Base-by-base conservation (phyloP, 306 rosid species). In the Oxytropis ochrocephala region DNA sequence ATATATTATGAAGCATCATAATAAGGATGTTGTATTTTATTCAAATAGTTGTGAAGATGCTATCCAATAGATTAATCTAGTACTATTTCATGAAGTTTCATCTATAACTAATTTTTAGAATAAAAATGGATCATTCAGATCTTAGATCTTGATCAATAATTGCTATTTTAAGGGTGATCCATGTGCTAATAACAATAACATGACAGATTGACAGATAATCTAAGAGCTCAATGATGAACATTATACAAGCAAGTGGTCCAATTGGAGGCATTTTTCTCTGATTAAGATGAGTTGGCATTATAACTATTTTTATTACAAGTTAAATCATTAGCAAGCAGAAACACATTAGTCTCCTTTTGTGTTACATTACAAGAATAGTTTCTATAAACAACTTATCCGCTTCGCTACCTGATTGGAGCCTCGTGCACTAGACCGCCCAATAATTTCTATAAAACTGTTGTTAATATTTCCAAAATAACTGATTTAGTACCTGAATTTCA, bases 401-500 rank as follows among this genome's bases (percentile, higher is more conserved):
- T n/a, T n/a, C n/a, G n/a, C n/a, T n/a, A n/a, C n/a, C n/a, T n/a
- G n/a, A n/a, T n/a, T n/a, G n/a, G n/a, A n/a, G n/a, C n/a, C n/a
- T n/a, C n/a, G n/a, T n/a, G n/a, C n/a, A n/a, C n/a, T n/a, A n/a
- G n/a, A n/a, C n/a, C n/a, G n/a, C n/a, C n/a, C n/a, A n/a, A n/a
- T n/a, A n/a, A n/a, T n/a, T n/a, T n/a, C n/a, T n/a, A n/a, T n/a
- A 33, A 5, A 1, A 38, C 0, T 29, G 8, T 52, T 42, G 29
- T 24, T 24, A 24, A 24, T 24, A 24, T 41, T 17, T 5, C 16
- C 8, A 30, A 51, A 63, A 10, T 62, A 53, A 2, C 11, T 52
- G 60, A 29, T 64, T 50, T 29, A 32, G 67, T 73, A 90, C 97
- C 97, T 87, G 90, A 78, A 93, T 88, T 85, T 90, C 97, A 11